A percentile compares a stretch with the other conserved stretches of the same genome.
Conservation (phyloP, 495 filamentous ascomycete genomes). For the Annulohypoxylon moriforme region DNA sequence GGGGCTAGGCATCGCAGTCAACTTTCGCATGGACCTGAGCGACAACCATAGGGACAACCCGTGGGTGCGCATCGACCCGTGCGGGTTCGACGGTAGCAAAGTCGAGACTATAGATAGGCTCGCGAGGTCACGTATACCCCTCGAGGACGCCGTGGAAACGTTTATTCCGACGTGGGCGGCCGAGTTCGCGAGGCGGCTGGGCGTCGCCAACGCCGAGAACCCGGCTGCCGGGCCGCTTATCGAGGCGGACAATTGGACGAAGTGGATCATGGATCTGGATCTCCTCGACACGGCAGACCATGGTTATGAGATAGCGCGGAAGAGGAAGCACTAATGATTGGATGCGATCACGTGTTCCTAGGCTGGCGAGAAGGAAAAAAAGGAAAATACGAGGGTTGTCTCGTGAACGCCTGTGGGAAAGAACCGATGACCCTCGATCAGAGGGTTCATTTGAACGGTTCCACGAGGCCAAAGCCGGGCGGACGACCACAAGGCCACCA, state of each 20-base stretch:
- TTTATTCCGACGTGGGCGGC: not conserved
- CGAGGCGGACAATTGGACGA: slow-evolving; percentile 2
- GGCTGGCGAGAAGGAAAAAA: not conserved
- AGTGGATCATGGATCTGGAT: not conserved
- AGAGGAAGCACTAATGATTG: not conserved
- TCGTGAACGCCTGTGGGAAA: not conserved
- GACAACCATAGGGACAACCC: slow-evolving; percentile 46
- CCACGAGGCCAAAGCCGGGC: not conserved
- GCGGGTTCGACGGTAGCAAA: slow-evolving; percentile 87
- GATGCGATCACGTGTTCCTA: slow-evolving; percentile 2
- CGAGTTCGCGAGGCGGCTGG: not conserved
- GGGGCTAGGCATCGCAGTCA: slow-evolving; percentile 88
- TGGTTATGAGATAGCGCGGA: not conserved
- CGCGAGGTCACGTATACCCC: too few relatives aligned
- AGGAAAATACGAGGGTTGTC: not conserved
- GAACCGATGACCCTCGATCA: not conserved
- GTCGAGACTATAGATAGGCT: too few relatives aligned
- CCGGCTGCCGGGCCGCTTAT: not conserved
- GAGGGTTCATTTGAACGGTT: slow-evolving; percentile 1
- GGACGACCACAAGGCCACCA: not conserved
- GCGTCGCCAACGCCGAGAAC: not conserved
- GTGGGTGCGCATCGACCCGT: slow-evolving; percentile 79
- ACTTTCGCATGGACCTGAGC: slow-evolving; percentile 67
- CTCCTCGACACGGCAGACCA: not conserved
- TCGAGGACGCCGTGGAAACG: not conserved